phyloP scores from a whole-genome alignment of 805 yeast genomes.

The Wickerhamomyces chambardii region DNA sequence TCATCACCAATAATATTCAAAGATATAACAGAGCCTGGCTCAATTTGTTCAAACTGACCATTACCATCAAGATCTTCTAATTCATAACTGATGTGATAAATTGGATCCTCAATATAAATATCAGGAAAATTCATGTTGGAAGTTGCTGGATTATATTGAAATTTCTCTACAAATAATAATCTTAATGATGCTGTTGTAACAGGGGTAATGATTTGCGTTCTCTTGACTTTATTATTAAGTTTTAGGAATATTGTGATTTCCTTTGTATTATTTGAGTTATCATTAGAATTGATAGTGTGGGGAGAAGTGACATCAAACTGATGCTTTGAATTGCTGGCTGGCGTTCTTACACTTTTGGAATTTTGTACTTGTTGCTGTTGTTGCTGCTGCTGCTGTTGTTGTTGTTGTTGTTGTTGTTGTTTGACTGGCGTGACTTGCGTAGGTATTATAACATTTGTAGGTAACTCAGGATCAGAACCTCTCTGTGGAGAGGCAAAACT shows the following conservation, averaged over 20 bases:
- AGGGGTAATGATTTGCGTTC: slow-evolving; percentile 25
- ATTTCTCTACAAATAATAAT: slow-evolving; percentile 75
- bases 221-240: slow-evolving; percentile 45
- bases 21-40: slow-evolving; percentile 49
- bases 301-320: no score
- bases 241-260: slow-evolving; percentile 37
- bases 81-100: slow-evolving; percentile 60
- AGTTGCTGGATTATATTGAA: slow-evolving; percentile 72
- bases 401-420: neutral
- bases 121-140: slow-evolving; percentile 74
- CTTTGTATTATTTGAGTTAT: slow-evolving; percentile 11
- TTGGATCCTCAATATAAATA: slow-evolving; percentile 59
- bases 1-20: slow-evolving; percentile 32
- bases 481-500: slow-evolving; percentile 16
- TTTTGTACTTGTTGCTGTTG: no score
- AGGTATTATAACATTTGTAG: slow-evolving; percentile 12
- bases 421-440: neutral
- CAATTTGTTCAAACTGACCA: slow-evolving; percentile 42
- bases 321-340: no score
- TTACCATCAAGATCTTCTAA: slow-evolving; percentile 40
- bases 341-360: no score
- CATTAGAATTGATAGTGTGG: slow-evolving; percentile 1
- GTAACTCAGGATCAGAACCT: slow-evolving; percentile 14
- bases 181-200: slow-evolving; percentile 37
- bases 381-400: neutral